phyloP scores from a whole-genome alignment of 805 yeast species.

The Candida golubevii region DNA sequence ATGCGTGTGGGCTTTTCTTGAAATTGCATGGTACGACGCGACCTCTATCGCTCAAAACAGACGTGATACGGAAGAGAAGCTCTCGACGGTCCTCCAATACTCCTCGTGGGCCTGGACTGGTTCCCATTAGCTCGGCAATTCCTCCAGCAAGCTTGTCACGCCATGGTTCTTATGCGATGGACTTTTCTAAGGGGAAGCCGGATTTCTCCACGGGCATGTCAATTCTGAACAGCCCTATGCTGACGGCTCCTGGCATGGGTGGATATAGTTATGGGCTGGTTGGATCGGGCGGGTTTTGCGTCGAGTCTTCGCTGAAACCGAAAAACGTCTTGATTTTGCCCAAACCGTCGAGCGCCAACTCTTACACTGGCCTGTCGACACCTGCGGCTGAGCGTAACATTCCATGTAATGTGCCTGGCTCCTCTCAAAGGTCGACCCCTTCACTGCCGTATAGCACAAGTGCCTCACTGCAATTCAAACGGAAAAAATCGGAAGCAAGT shows the following conservation, averaged over 20 bases:
- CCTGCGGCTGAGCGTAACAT: constrained; percentile 1
- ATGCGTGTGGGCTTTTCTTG: constrained; percentile 60
- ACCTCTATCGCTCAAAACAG: constrained; percentile 54
- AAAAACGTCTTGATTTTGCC: constrained; percentile 41
- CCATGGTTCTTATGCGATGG: constrained; percentile 4
- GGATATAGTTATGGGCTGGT: constrained; percentile 9
- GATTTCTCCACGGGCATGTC: constrained; percentile 8
- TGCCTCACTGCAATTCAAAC: constrained; percentile 32
- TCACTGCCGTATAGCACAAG: constrained; percentile 17
- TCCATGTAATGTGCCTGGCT: not conserved
- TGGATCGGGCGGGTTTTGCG: constrained; percentile 7
- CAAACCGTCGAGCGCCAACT: constrained; percentile 24
- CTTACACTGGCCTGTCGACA: not conserved
- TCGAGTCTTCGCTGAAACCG: constrained; percentile 19
- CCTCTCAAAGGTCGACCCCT: constrained; percentile 10
- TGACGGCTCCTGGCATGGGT: not conserved
- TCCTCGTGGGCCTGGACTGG: constrained; percentile 10
- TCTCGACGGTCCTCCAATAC: constrained; percentile 30
- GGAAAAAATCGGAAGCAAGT: constrained; percentile 39
- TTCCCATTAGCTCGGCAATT: constrained; percentile 1
- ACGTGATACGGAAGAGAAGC: constrained; percentile 53
- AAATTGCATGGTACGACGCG: constrained; percentile 60
- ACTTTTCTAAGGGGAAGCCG: constrained; percentile 3
- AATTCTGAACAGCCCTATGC: constrained; percentile 8
- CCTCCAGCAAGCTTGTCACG: constrained; percentile 1